Percentiles rank a stretch among this genome's conserved stretches.
Evolutionary conservation across 83 land plant species (phyloP).

Genomic region (Picea mariana): DNA sequence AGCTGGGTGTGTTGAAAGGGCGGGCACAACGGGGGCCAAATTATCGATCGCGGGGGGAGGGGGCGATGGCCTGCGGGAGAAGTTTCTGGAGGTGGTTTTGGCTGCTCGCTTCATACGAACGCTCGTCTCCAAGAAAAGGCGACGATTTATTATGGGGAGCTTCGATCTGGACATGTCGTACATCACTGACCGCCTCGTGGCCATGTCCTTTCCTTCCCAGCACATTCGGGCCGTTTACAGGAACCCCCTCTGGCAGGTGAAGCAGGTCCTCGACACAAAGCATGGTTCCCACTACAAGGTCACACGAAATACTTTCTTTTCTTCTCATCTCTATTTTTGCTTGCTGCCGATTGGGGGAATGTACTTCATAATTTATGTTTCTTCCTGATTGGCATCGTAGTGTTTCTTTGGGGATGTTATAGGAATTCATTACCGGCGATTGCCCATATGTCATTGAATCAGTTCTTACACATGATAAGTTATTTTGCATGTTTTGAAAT

Average conservation of each 20-base stretch:
- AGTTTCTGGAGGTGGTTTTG: not conserved
- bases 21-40: slow-evolving; percentile 4
- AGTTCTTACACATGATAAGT: too few relatives aligned
- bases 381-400: too few relatives aligned
- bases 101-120: slow-evolving; percentile 36
- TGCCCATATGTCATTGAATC: too few relatives aligned
- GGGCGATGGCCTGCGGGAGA: slow-evolving; percentile 3
- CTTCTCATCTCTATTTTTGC: too few relatives aligned
- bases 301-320: too few relatives aligned
- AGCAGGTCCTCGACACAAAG: slow-evolving; percentile 51
- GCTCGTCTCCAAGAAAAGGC: slow-evolving; percentile 61
- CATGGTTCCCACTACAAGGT: slow-evolving; percentile 66
- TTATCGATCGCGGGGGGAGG: slow-evolving; percentile 2
- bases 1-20: not conserved
- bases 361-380: too few relatives aligned
- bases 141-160: slow-evolving; percentile 54
- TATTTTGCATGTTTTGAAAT: too few relatives aligned
- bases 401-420: too few relatives aligned
- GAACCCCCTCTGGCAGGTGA: slow-evolving; percentile 80
- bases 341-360: too few relatives aligned
- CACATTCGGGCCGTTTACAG: slow-evolving; percentile 56
- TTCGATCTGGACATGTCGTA: slow-evolving; percentile 78
- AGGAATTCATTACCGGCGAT: too few relatives aligned
- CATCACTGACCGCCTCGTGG: slow-evolving; percentile 59
- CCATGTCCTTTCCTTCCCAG: slow-evolving; percentile 79